Evolutionary conservation across 192 early-diverging fungal genomes (phyloP), one percentile per base, ranked within the genome.

Genomic region (Spizellomyces sp.): DNA sequence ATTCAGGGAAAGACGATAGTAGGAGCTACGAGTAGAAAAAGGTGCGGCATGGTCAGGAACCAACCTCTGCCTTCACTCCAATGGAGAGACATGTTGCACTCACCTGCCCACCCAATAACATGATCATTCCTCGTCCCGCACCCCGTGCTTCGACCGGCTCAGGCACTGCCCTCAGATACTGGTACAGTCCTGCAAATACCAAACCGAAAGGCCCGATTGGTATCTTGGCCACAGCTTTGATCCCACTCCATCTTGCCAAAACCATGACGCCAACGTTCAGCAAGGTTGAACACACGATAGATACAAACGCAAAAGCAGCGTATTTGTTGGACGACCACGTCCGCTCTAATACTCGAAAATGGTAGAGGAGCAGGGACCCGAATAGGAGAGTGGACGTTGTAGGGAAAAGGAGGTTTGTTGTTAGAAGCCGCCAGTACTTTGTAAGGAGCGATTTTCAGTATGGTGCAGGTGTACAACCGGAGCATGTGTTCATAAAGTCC

Each of bases 271-370:
- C 58, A 47, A 76, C 41, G 27, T 52, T 50, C 9, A 79, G 45
- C 48, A 66, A 10, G 5, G 76, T 76, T 4, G 80, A 74, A 7
- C 71, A 27, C 10, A 60, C 48, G 4, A 75, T 14, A 9, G 66
- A 55, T 10, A 72, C 19, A 36, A 78, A 42, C 6, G 61, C 52
- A 52, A 81, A 75, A 8, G 81, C 72, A 12, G 71, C 67, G 57
- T 66, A 82, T 66, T 79, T 79, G 8, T 19, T 60, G 9, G 75
- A 71, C 0, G 73, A 73, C 75, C 79, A 82, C 43, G 70, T 71
- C 15, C 81, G 73, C 55, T 82, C 81, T 8, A 79, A 63, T 47
- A 75, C 48, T 27, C 81, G 77, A 42, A 79, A 69, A 7, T 73
- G 74, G 64, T 82, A 82, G 5, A 82, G 55, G 54, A 82, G 67